Conservation (phyloP, 331 rosid species). For the Pyrus hybrid region DNA sequence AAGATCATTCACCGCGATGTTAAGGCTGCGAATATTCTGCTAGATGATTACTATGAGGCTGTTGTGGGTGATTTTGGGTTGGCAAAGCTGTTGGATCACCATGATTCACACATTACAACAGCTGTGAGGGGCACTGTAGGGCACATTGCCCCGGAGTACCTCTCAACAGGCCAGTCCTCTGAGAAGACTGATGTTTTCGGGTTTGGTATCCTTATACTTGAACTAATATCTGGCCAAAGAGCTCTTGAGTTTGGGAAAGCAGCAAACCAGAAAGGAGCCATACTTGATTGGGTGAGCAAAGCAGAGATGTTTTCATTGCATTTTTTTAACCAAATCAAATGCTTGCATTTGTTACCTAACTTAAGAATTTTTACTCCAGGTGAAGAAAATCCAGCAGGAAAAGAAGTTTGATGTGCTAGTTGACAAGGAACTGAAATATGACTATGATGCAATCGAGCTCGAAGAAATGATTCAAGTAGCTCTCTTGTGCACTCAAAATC, state of each 20-base stretch:
- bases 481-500: conserved; percentile 76
- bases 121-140: conserved; percentile 99
- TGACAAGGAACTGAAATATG: conserved; percentile 63
- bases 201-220: conserved; percentile 88
- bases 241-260: conserved; percentile 92
- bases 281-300: conserved; percentile 84
- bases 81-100: conserved; percentile 88
- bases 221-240: conserved; percentile 87
- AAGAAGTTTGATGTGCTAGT: conserved; percentile 74
- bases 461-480: conserved; percentile 92
- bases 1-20: conserved; percentile 97
- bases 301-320: not conserved
- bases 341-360: not conserved
- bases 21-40: conserved; percentile 92
- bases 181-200: conserved; percentile 98
- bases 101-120: conserved; percentile 90
- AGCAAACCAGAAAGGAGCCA: conserved; percentile 84
- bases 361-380: conserved; percentile 35
- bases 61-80: conserved; percentile 96
- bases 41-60: conserved; percentile 82
- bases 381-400: conserved; percentile 80
- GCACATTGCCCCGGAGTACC: conserved; percentile 98
- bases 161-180: conserved; percentile 96
- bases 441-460: conserved; percentile 70
- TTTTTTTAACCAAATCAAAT: not conserved